phyloP scores from a whole-genome alignment of 257 asterid genomes.

The Schizonepeta tenuifolia region DNA sequence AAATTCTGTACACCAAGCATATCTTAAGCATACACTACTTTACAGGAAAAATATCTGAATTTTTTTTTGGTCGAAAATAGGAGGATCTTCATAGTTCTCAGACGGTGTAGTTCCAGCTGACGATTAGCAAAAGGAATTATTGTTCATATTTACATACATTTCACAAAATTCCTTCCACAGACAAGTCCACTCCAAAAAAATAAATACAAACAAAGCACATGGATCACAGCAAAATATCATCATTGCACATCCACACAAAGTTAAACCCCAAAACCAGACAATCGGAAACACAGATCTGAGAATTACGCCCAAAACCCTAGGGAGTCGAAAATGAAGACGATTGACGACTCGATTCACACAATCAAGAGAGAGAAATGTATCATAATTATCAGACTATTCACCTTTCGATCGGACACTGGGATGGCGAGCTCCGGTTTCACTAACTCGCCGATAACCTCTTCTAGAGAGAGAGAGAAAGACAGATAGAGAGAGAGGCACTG shows the following conservation, averaged over 20 bases:
- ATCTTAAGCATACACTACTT: neutral
- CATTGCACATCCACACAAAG: neutral
- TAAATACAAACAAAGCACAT: neutral
- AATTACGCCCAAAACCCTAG: conserved; percentile 24
- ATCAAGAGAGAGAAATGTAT: conserved; percentile 4
- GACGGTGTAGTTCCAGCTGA: neutral
- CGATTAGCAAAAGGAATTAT: neutral
- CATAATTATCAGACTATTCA: neutral
- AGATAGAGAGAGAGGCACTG: neutral
- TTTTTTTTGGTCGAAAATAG: neutral
- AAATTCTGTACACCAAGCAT: neutral
- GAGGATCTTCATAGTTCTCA: neutral
- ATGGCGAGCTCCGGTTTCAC: conserved; percentile 25
- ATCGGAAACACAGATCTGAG: conserved; percentile 29
- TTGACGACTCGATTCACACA: neutral
- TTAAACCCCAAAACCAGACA: conserved; percentile 1
- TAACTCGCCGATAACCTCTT: conserved; percentile 26
- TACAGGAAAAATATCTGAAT: neutral
- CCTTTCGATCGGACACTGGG: neutral
- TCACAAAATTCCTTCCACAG: neutral
- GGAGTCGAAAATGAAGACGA: neutral
- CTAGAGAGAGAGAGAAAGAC: neutral
- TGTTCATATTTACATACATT: neutral
- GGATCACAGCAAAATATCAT: conserved; percentile 17
- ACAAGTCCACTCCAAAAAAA: neutral